Evolutionary conservation across 257 asterid genomes (phyloP), one percentile per base, ranked within the genome.

Genomic region (Schizonepeta tenuifolia): DNA sequence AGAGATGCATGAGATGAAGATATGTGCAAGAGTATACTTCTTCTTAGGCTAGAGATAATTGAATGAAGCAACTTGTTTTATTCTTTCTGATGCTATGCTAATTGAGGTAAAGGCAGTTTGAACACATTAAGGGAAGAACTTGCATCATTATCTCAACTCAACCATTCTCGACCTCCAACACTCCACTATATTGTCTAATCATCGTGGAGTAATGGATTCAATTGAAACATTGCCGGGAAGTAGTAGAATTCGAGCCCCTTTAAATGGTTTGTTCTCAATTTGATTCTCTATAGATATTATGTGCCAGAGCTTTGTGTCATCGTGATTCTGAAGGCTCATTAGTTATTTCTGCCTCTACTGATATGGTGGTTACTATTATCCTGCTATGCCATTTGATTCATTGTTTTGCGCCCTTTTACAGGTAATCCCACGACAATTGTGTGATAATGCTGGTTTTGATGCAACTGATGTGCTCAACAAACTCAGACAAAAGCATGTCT

Each of bases 381-480:
- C 26, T 9, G n/a, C 47, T 33, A 20, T 67, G 62, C n/a, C n/a
- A n/a, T n/a, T n/a, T n/a, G n/a, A n/a, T n/a, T n/a, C n/a, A n/a
- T n/a, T 67, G 14, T 33, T 38, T 43, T 60, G n/a, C 24, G n/a
- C 11, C 33, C 21, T 72, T 15, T 59, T 69, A 71, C 71, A 83
- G 88, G 74, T 83, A 26, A 83, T 81, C 69, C 88, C 86, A 36
- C 75, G 88, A 22, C 86, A 81, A 70, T 78, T 83, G 46, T 83
- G 88, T 57, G 89, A 82, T 58, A 85, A 85, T 72, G 87, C 89
- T 77, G 87, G 87, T 47, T 82, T 82, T 81, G 98, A 94, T 81
- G 98, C 98, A 44, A 94, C 97, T 31, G 98, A 94, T 80, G 97
- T 91, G 63, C 74, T 94, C 83, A 94, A 94, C 86, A 94, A 94